Conservation (phyloP, 2,329 filamentous ascomycete genomes). For the Epichloe hybrida region DNA sequence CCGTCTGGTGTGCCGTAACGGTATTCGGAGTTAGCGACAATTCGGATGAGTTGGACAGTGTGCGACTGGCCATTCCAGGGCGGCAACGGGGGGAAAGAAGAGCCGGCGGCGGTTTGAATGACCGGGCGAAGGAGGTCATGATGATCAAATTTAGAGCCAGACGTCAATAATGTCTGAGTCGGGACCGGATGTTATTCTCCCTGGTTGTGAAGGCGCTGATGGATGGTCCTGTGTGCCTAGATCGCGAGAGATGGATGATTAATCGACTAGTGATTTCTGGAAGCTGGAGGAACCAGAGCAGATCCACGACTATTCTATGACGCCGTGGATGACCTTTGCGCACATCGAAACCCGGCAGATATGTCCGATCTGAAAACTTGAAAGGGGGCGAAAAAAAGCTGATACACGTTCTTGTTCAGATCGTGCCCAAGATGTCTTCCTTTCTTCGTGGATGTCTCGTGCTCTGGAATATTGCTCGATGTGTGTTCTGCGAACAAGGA, state of each 20-base stretch:
- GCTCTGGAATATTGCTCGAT: too few relatives aligned
- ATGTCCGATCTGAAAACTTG: not conserved
- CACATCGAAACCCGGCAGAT: not conserved
- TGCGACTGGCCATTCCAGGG: slow-evolving; percentile 29
- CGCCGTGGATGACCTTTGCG: not conserved
- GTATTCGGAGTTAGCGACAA: slow-evolving; percentile 21
- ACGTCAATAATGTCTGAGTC: not conserved
- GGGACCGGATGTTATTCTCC: not conserved
- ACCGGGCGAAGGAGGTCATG: slow-evolving; percentile 37
- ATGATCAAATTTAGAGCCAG: not conserved
- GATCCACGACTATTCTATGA: slow-evolving; percentile 1
- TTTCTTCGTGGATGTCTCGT: too few relatives aligned
- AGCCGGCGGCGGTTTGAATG: slow-evolving; percentile 31
- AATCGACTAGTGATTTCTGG: not conserved
- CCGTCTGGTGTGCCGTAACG: slow-evolving; percentile 10
- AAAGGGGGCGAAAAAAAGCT: not conserved
- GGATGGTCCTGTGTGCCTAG: not conserved
- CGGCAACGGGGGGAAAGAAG: slow-evolving; percentile 30
- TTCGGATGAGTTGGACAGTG: slow-evolving; percentile 34
- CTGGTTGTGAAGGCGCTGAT: not conserved
- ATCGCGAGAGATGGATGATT: slow-evolving; percentile 1
- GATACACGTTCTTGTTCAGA: not conserved
- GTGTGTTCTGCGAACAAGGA: too few relatives aligned
- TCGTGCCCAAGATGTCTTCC: not conserved
- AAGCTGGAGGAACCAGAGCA: not conserved